Base-by-base conservation (phyloP, 1,284 basidiomycete genomes). In the Cutaneotrichosporon mucoides region DNA sequence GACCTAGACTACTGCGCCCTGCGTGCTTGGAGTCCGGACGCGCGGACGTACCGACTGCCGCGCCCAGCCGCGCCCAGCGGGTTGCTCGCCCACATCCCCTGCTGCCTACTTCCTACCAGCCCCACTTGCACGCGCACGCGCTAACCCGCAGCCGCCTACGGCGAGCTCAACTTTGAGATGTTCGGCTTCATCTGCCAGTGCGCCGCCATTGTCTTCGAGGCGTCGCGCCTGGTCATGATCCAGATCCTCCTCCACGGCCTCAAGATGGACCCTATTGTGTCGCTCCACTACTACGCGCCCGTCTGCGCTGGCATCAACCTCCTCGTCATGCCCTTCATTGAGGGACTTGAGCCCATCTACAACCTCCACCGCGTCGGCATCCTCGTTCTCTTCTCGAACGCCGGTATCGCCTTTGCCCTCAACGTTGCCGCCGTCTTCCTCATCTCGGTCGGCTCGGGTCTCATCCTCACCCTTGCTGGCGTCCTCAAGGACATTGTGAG, bases 261-360 rank as follows among this genome's bases (percentile, higher is more conserved):
- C 76, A 95, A 97, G 82, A 92, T 97, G 93, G 92, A 96, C 78
- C 94, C 94, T 3, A 84, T 97, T 36, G 92, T 95, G 34, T 96
- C 92, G 38, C 81, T 98, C 57, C 91, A 97, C 81, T 98, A 96
- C 82, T 94, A 92, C 76, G 91, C 91, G 8, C 91, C 91, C n/a
- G 90, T 98, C 57, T 98, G 95, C 76, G 93, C 94, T 1, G 77
- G 83, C 61, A 88, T 98, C 81, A 98, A 97, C 79, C 83, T 91
- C 41, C 73, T 84, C 57, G 81, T 94, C 59, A 78, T 97, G 35
- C 90, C 92, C 34, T 89, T 96, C 79, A 89, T 88, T 1, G 93
- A 97, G 79, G 93, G 94, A 7, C 79, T 94, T 24, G 88, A 84
- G 57, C 94, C 94, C 0, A 92, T 97, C 81, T 86, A 86, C 72